Evolutionary conservation across 2,329 filamentous ascomycete genomes (phyloP).

Genomic region (Chaetomium strumarium): DNA sequence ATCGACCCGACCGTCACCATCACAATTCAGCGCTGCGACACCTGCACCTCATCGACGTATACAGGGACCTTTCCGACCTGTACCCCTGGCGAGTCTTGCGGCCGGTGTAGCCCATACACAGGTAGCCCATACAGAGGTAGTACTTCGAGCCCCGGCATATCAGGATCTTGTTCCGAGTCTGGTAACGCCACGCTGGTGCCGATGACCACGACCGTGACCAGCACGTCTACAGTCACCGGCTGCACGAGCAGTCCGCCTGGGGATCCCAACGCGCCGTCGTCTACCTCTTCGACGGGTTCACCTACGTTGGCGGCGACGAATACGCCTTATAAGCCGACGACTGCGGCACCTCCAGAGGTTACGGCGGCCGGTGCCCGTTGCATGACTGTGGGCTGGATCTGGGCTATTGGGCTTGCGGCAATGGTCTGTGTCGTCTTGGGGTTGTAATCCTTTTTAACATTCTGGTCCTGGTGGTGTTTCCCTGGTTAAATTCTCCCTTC

Average conservation of each 20-base stretch:
- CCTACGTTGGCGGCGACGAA: neutral
- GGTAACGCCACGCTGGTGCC: neutral
- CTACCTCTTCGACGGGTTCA: neutral
- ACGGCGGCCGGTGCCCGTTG: neutral
- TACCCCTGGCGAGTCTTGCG: constrained; percentile 23
- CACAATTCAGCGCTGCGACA: constrained; percentile 24
- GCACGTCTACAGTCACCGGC: neutral
- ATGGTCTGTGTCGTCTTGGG: neutral
- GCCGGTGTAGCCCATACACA: constrained; percentile 21
- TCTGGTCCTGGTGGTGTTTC: too few species aligned
- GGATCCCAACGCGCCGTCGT: neutral
- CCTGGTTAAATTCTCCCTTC: too few species aligned
- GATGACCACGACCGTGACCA: neutral
- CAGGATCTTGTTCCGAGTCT: neutral
- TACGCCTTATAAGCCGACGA: constrained; percentile 3
- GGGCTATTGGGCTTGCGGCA: neutral
- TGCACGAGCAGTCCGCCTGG: neutral
- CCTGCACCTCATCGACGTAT: constrained; percentile 24
- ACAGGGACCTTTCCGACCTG: constrained; percentile 24
- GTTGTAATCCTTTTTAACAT: neutral
- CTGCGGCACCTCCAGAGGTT: constrained; percentile 1
- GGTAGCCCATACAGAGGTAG: constrained; percentile 12
- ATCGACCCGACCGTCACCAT: constrained; percentile 22
- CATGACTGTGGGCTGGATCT: neutral
- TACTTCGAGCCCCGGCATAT: neutral